Percentiles rank a stretch among this genome's conserved stretches.
phyloP scores from a whole-genome alignment of 257 asterid species.

The Datura wrightii region DNA sequence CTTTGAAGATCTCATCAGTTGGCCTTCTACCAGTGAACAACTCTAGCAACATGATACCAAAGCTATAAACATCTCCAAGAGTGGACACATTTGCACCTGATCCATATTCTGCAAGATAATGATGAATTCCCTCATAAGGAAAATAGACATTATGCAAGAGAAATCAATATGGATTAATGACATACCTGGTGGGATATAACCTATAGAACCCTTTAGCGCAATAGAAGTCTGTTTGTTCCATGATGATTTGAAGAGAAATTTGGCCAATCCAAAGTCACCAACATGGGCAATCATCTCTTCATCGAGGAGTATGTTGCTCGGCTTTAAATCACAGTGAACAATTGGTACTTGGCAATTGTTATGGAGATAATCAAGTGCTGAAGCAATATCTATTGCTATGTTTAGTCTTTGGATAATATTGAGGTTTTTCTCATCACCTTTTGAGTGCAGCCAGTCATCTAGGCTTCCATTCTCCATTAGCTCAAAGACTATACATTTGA shows the following conservation, averaged over 20 bases:
- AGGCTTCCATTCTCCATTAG: conserved; percentile 47
- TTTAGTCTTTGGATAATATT: conserved; percentile 35
- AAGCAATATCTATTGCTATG: conserved; percentile 47
- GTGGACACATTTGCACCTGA: conserved; percentile 46
- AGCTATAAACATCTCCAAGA: conserved; percentile 58
- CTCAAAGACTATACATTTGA: conserved; percentile 46
- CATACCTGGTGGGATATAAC: conserved; percentile 46
- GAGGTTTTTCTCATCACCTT: conserved; percentile 25
- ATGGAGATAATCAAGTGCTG: conserved; percentile 50
- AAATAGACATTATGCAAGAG: not conserved
- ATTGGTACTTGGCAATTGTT: conserved; percentile 36
- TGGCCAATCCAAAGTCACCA: conserved; percentile 42
- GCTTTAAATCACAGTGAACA: conserved; percentile 40
- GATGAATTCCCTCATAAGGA: not conserved
- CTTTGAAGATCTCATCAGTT: conserved; percentile 46
- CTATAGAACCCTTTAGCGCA: conserved; percentile 40
- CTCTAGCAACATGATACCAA: conserved; percentile 59
- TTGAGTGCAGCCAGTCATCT: conserved; percentile 44
- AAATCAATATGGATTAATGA: not conserved
- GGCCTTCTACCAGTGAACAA: conserved; percentile 56
- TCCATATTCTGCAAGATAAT: conserved; percentile 53
- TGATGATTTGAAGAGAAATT: not conserved
- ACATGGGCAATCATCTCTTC: conserved; percentile 36
- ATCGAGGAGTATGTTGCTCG: conserved; percentile 41
- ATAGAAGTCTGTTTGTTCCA: conserved; percentile 30